Conservation (phyloP, 31 red algal genomes). For the Porphyra umbilicalis region DNA sequence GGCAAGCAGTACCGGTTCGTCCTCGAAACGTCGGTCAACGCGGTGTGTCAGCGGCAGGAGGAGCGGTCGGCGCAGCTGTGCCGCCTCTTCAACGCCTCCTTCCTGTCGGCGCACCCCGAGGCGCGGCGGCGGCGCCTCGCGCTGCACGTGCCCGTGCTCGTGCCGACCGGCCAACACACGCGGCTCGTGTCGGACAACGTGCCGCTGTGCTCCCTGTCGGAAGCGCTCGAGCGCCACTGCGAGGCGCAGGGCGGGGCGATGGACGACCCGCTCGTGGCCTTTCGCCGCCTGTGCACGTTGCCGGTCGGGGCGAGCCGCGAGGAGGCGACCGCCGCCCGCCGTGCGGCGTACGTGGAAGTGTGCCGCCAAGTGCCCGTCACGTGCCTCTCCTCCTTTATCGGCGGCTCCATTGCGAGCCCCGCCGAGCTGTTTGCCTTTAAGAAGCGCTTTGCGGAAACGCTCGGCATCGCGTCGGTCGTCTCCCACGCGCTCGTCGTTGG, state of each 20-base stretch:
- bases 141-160: constrained; percentile 24
- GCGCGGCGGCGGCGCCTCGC: constrained; percentile 41
- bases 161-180: constrained; percentile 69
- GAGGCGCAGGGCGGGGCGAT: constrained; percentile 32
- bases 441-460: constrained; percentile 71
- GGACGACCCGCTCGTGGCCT: constrained; percentile 76
- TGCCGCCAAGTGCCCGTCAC: constrained; percentile 55
- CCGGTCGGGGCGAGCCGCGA: constrained; percentile 25
- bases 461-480: constrained; percentile 48
- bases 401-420: constrained; percentile 24
- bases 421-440: constrained; percentile 39
- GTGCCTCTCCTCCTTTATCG: constrained; percentile 40
- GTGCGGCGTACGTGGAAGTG: constrained; percentile 55
- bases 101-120: constrained; percentile 60
- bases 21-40: constrained; percentile 67
- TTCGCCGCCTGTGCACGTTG: constrained; percentile 42
- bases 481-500: constrained; percentile 69
- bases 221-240: constrained; percentile 60
- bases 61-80: constrained; percentile 65
- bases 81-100: constrained; percentile 49
- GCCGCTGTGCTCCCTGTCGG: constrained; percentile 19
- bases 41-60: constrained; percentile 56
- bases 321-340: constrained; percentile 49
- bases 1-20: constrained; percentile 72
- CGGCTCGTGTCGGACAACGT: constrained; percentile 59